A percentile compares a stretch with the other conserved stretches of the same genome.
Conservation (phyloP, 768 basidiomycete species). For the Tricholoma hemisulphureum region DNA sequence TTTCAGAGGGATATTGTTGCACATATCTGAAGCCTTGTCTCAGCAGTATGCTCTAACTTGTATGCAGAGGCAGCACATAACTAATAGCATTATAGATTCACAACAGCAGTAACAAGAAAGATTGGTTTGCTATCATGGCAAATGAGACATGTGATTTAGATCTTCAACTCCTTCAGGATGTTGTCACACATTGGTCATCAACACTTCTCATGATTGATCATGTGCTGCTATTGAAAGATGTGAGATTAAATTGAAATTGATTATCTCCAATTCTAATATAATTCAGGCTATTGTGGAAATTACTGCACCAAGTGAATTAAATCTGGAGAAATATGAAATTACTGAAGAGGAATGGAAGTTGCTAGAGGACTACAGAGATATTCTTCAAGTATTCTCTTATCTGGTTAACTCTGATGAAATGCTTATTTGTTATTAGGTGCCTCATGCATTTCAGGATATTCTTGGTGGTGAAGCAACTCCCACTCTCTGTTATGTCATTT, state of each 20-base stretch:
- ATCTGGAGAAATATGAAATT: conserved; percentile 24
- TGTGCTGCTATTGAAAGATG: conserved; percentile 22
- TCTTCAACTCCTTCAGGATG: conserved; percentile 29
- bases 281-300: conserved; percentile 25
- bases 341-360: conserved; percentile 23
- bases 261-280: conserved; percentile 1
- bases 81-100: conserved; percentile 4
- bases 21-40: conserved; percentile 7
- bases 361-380: conserved; percentile 17
- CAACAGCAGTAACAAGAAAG: conserved; percentile 10
- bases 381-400: conserved; percentile 21
- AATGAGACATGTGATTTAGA: conserved; percentile 5
- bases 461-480: no score
- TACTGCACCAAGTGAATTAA: conserved; percentile 19
- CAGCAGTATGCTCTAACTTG: conserved; percentile 7
- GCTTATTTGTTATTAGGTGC: conserved; percentile 22
- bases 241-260: conserved; percentile 11
- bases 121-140: conserved; percentile 10
- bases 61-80: neutral
- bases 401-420: neutral
- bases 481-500: conserved; percentile 27
- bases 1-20: conserved; percentile 11
- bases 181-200: conserved; percentile 31
- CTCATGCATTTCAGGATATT: conserved; percentile 33
- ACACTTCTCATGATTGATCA: conserved; percentile 28